These are phyloP conservation scores for Fusarium equiseti DNA, from an alignment of 2,329 filamentous ascomycete genomes.

Conservation along the genomic window DNA sequence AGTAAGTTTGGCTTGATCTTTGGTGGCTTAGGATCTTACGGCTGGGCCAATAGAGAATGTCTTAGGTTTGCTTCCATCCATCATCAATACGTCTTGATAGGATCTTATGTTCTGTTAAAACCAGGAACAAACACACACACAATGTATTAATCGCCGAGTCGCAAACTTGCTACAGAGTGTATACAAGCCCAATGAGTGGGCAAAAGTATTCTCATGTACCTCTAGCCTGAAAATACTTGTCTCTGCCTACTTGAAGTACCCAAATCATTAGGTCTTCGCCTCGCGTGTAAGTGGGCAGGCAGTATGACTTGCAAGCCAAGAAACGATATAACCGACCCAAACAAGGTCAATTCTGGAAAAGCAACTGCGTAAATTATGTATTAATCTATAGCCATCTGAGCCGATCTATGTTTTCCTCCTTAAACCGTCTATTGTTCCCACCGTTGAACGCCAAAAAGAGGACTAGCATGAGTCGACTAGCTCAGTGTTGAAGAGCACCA, in stretches of 20 bases:
- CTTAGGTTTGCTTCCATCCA: neutral
- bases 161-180: neutral
- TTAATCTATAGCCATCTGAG: conserved; percentile 13
- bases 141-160: neutral
- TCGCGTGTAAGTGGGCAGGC: neutral
- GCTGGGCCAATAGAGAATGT: neutral
- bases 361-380: neutral
- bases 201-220: neutral
- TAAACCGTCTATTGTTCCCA: conserved; percentile 12
- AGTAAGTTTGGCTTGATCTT: neutral
- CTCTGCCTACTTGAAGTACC: neutral
- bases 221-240: neutral
- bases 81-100: neutral
- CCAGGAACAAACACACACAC: neutral
- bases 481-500: conserved; percentile 2
- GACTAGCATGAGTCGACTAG: conserved; percentile 28
- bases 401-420: conserved; percentile 7
- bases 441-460: conserved; percentile 22
- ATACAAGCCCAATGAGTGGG: neutral
- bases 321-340: neutral
- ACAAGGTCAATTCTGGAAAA: neutral
- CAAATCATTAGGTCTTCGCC: too few relatives aligned
- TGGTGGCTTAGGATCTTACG: neutral
- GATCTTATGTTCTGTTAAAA: neutral
- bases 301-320: neutral